Evolutionary conservation across 2,329 filamentous ascomycete genomes (phyloP), one percentile per base, ranked within the genome.

Genomic region (Pseudocercospora eumusae): DNA sequence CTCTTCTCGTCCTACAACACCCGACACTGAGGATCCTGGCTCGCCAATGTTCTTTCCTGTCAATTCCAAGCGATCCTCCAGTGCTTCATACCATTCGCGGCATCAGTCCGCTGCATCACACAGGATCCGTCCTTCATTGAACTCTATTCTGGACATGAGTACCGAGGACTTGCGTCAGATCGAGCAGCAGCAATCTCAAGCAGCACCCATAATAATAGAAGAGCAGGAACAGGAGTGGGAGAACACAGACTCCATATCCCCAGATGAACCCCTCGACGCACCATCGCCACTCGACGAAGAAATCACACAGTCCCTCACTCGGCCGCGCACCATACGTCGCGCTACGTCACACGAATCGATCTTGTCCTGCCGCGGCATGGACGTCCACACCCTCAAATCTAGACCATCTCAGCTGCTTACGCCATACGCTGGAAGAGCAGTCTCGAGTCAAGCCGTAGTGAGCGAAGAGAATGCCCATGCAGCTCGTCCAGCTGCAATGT

Each of bases 331-430:
- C 2, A 49, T 54, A 23, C 89, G 86, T 44, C 87, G 89, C 31
- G 83, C 86, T 2, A 74, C 86, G 1, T 96, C 93, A 1, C 92
- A 96, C 69, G 93, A 97, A 74, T 96, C 91, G 18, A 88, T 97
- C 64, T 84, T 97, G 68, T 97, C 93, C 0, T 84, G 96, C 1
- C 86, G 88, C 0, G 92, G 92, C 1, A 88, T 96, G 74, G 93
- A 97, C 73, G 96, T 96, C 55, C 92, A 96, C 74, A 75, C 74
- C 2, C 81, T 96, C 4, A 88, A 88, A 70, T 83, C 84, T 1
- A 85, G 90, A 3, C 91, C 91, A 0, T 91, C 89, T 33, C 91
- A 96, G 70, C 83, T 95, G 62, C 85, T 88, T 18, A 79, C 79
- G 64, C 70, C 77, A 84, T 23, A 85, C 83, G 61, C 80, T 80